These are phyloP conservation scores for Chytriomyces sp. DNA, from an alignment of 192 early-diverging fungal genomes.

Conservation along the genomic window DNA sequence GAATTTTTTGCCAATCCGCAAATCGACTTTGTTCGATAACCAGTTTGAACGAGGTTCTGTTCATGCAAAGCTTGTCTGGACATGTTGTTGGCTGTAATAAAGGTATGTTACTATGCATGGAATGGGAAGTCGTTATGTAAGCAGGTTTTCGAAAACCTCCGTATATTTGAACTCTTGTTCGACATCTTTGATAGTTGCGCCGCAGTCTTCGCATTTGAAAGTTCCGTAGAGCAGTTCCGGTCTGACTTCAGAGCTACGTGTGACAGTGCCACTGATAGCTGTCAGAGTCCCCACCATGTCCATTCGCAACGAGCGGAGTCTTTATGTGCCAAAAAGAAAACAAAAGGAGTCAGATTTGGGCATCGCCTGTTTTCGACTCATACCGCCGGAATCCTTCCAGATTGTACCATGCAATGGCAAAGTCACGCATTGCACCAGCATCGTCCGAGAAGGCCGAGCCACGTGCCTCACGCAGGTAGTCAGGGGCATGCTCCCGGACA, in stretches of 20 bases:
- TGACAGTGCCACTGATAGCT: constrained; percentile 90
- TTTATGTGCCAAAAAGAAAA: constrained; percentile 33
- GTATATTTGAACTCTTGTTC: constrained; percentile 98
- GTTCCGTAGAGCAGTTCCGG: constrained; percentile 92
- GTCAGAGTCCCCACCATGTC: constrained; percentile 82
- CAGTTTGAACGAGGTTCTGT: constrained; percentile 79
- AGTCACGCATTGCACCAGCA: constrained; percentile 67
- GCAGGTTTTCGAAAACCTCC: constrained; percentile 58
- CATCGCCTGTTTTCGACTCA: neutral
- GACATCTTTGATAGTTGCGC: constrained; percentile 76
- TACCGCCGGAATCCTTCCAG: constrained; percentile 36
- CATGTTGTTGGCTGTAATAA: constrained; percentile 77
- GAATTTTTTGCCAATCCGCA: constrained; percentile 96
- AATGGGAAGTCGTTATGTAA: constrained; percentile 20
- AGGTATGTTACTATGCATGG: constrained; percentile 12
- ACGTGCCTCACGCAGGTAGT: constrained; percentile 56
- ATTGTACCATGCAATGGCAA: constrained; percentile 68
- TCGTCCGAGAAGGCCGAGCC: constrained; percentile 40
- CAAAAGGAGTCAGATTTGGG: too few species aligned
- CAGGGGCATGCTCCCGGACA: constrained; percentile 70
- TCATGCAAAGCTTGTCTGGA: constrained; percentile 79
- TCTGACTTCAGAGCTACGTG: constrained; percentile 93
- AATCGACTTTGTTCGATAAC: constrained; percentile 85
- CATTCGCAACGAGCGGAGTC: constrained; percentile 86
- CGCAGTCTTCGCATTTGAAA: constrained; percentile 89